Base-by-base conservation (phyloP, 306 rosid species). In the Rosa persica region DNA sequence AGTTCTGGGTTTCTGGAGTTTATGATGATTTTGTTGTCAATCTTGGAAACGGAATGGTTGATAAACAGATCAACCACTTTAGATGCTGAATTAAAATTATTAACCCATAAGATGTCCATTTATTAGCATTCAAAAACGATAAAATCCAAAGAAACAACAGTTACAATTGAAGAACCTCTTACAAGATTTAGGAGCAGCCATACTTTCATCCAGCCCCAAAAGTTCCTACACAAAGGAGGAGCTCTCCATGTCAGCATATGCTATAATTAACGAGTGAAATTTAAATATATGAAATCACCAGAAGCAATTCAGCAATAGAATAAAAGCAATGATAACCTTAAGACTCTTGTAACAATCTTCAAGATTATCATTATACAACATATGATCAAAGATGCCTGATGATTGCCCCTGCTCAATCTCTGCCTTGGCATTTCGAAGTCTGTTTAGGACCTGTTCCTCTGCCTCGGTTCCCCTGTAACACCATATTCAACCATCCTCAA, bases 341-440 rank as follows among this genome's bases (percentile, higher is more conserved):
- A 96, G 90, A 76, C 47, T 82, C 75, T 84, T 81, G 72, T 91
- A 88, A 80, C 96, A 93, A 39, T 89, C 87, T 76, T 91, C 89
- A 58, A 96, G 98, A 30, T 90, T 83, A 72, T 91, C 99, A 67
- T 96, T 96, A 80, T 75, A 88, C 79, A 96, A 80, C 86, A 85
- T 74, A 79, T 85, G 89, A 83, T 89, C 91, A 76, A 91, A 96
- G 82, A 93, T 86, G 67, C 85, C 78, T 9, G 97, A 88, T 40
- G 94, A 89, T 47, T 82, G 76, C 68, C 98, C 99, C 80, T 89
- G 89, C 81, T 93, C 89, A 71, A 96, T 93, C 87, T 96, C 99
- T 15, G 90, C 86, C 87, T 81, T 11, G 6, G 99, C 98, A 65
- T 96, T 96, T 75, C 83, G 80, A 20, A 96, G 90, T 10, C 99